phyloP scores from a whole-genome alignment of 1,139 yeast genomes.

The Sporopachydermia cereana region DNA sequence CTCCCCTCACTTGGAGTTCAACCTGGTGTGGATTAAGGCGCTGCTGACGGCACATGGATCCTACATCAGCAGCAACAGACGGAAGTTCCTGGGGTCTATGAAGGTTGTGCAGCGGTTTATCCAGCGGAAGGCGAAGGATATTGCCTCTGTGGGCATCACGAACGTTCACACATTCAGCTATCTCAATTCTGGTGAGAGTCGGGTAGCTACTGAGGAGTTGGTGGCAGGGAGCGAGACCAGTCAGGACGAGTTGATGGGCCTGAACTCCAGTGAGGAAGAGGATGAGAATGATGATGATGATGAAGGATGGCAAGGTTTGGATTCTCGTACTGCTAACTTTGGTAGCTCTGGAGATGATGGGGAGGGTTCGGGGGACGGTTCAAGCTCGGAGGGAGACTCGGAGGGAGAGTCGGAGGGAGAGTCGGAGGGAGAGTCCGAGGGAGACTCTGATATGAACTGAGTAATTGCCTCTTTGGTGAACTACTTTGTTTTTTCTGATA shows the following conservation, averaged over 20 bases:
- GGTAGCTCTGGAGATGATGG: slow-evolving; percentile 7
- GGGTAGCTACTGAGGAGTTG: slow-evolving; percentile 13
- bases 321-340: slow-evolving; percentile 16
- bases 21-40: slow-evolving; percentile 66
- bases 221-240: slow-evolving; percentile 9
- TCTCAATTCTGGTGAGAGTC: slow-evolving; percentile 7
- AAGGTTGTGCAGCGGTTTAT: slow-evolving; percentile 69
- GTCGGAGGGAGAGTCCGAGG: slow-evolving; percentile 8
- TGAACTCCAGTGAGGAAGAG: slow-evolving; percentile 18
- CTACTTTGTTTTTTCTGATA: too few species aligned
- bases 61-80: slow-evolving; percentile 52
- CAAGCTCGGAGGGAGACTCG: slow-evolving; percentile 12
- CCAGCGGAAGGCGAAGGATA: slow-evolving; percentile 28
- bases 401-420: slow-evolving; percentile 16
- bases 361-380: neutral
- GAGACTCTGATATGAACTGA: slow-evolving; percentile 10
- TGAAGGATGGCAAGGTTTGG: slow-evolving; percentile 36
- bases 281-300: slow-evolving; percentile 20
- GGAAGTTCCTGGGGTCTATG: slow-evolving; percentile 52
- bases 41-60: slow-evolving; percentile 67
- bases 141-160: slow-evolving; percentile 7
- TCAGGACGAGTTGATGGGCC: neutral
- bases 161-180: slow-evolving; percentile 7
- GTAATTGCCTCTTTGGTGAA: too few species aligned
- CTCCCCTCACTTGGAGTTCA: slow-evolving; percentile 81